Percentiles rank a stretch among this genome's conserved stretches.
phyloP scores from a whole-genome alignment of 2,329 filamentous ascomycete species.

The Neonectria coccinea region DNA sequence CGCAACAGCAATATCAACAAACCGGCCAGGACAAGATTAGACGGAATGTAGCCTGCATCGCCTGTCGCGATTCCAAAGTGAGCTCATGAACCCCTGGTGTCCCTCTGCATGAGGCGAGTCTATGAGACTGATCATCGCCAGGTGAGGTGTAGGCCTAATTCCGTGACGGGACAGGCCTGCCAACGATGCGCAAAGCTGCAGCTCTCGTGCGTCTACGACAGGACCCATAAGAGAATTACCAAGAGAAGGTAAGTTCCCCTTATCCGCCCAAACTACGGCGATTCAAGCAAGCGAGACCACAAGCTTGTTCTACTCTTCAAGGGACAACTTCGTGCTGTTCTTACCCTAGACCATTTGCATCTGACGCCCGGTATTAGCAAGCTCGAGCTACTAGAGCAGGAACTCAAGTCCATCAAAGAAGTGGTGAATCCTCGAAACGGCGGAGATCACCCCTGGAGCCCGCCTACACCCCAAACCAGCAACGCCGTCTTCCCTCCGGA shows the following conservation, averaged over 20 bases:
- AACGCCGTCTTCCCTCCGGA: constrained; percentile 38
- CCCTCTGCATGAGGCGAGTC: neutral
- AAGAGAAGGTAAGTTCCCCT: constrained; percentile 53
- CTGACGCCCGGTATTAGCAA: constrained; percentile 55
- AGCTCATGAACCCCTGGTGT: constrained; percentile 28
- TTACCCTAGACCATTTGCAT: constrained; percentile 15
- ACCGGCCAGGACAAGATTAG: constrained; percentile 47
- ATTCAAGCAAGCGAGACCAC: neutral
- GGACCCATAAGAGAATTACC: constrained; percentile 60
- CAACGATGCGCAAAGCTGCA: constrained; percentile 59
- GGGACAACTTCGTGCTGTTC: neutral
- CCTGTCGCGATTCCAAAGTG: constrained; percentile 56
- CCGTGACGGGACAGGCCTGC: constrained; percentile 55
- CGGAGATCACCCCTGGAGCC: constrained; percentile 43
- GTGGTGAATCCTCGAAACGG: constrained; percentile 54
- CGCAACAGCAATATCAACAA: constrained; percentile 26
- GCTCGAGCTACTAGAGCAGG: constrained; percentile 65
- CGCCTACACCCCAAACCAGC: constrained; percentile 46
- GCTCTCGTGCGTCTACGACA: constrained; percentile 59
- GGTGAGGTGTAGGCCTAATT: constrained; percentile 59
- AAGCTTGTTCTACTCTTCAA: neutral
- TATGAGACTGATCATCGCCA: constrained; percentile 38
- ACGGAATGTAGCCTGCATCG: constrained; percentile 54
- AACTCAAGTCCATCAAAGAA: constrained; percentile 66
- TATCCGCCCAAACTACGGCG: neutral